phyloP scores from a whole-genome alignment of 1,284 basidiomycete genomes.

The Rhodotorula sp. region DNA sequence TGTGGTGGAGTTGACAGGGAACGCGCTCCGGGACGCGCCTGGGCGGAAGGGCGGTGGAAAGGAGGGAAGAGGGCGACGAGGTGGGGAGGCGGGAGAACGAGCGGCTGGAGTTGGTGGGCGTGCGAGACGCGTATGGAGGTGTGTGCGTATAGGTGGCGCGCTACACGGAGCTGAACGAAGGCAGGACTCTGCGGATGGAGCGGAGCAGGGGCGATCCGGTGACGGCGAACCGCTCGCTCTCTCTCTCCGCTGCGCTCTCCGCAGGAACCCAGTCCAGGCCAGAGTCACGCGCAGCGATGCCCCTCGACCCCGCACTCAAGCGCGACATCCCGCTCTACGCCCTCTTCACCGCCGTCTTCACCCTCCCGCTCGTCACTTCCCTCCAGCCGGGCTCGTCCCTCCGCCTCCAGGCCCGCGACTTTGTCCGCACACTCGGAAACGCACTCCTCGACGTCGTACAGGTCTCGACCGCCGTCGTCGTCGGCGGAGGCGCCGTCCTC shows the following conservation, averaged over 20 bases:
- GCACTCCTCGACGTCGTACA: constrained; percentile 13
- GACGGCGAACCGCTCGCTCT: background rate
- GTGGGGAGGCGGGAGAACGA: background rate
- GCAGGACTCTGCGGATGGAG: no score
- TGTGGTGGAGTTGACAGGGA: background rate
- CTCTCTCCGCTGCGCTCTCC: no score
- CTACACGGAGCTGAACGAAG: no score
- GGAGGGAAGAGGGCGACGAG: no score
- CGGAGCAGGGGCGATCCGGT: no score
- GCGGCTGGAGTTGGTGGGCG: background rate
- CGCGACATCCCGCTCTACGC: constrained; percentile 23
- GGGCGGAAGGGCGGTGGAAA: background rate
- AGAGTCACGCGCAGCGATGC: background rate
- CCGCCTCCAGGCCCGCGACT: constrained; percentile 14
- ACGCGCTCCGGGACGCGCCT: background rate
- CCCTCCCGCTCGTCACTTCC: constrained; percentile 25
- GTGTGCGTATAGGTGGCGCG: no score
- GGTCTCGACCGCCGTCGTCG: constrained; percentile 10
- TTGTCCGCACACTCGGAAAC: constrained; percentile 1
- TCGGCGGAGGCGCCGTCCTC: constrained; percentile 16
- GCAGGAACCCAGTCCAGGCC: no score
- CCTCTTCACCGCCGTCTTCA: constrained; percentile 10
- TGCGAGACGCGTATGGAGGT: background rate
- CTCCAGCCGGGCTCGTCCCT: constrained; percentile 7
- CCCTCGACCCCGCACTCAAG: constrained; percentile 12